Percentiles rank a stretch among this genome's conserved stretches.
Conservation (phyloP, 805 yeast genomes). For the Kodamaea jinghongensis region DNA sequence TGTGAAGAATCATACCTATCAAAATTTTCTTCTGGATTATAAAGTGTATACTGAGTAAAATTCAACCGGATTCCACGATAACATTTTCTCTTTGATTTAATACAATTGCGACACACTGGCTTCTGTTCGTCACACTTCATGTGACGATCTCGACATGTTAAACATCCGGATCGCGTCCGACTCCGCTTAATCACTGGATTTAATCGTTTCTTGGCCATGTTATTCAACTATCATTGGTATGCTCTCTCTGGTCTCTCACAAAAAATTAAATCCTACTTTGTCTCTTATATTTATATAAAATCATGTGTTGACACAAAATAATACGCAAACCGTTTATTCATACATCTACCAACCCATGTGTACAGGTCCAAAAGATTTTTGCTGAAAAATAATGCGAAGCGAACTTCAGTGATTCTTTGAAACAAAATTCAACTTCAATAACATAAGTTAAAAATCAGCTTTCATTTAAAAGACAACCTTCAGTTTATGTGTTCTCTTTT, state of each 20-base stretch:
- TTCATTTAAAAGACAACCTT: too few relatives aligned
- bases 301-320: slow-evolving; percentile 11
- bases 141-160: slow-evolving; percentile 63
- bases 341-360: slow-evolving; percentile 3
- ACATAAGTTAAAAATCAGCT: too few relatives aligned
- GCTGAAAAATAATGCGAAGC: too few relatives aligned
- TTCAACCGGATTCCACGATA: slow-evolving; percentile 46
- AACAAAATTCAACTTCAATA: too few relatives aligned
- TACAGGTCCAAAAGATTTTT: too few relatives aligned
- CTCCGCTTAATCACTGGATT: slow-evolving; percentile 27
- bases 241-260: too few relatives aligned
- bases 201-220: slow-evolving; percentile 25
- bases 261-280: slow-evolving; percentile 4
- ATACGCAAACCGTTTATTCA: slow-evolving; percentile 11
- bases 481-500: background rate
- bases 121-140: slow-evolving; percentile 65
- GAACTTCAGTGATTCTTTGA: too few relatives aligned
- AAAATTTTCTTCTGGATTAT: slow-evolving; percentile 25
- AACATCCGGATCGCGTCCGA: slow-evolving; percentile 51
- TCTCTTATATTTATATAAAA: slow-evolving; percentile 9
- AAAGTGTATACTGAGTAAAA: slow-evolving; percentile 41
- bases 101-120: slow-evolving; percentile 59
- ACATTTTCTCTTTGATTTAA: slow-evolving; percentile 48
- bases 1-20: slow-evolving; percentile 3
- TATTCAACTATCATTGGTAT: background rate